Evolutionary conservation across 371 early-diverging fungal species (phyloP), one percentile per base, ranked within the genome.

Genomic region (Blyttiomyces sp.): DNA sequence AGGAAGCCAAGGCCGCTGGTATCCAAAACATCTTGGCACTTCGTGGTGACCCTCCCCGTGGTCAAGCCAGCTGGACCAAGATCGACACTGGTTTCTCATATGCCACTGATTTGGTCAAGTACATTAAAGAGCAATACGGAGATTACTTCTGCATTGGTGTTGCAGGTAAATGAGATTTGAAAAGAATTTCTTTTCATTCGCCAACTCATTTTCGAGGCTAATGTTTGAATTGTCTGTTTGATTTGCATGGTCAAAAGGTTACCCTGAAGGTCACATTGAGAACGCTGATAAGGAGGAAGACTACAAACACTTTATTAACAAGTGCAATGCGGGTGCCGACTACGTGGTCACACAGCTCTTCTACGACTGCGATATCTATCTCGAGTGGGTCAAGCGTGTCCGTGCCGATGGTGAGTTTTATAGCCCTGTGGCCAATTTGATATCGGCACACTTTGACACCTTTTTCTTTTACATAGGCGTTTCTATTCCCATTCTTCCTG

Each of bases 11-110:
- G 69, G 85, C 85, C 9, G 85, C 88, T 54, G 94, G 94, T 42
- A 90, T 93, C 72, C 92, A 91, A 72, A 95, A 95, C 74, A 93
- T 95, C 54, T 83, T 95, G 32, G 95, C 95, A 4, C 80, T 95
- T 36, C 88, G 95, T 54, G 95, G 95, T 30, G 95, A 95, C 70
- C 90, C 93, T 24, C 94, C 95, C 9, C 85, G 88, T 54, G 91
- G 91, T 43, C 86, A 88, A 56, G 88, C 70, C 31, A 82, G 81
- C 50, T 93, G 86, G 92, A 83, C 82, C 23, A 79, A 86, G 33
- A 74, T 78, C 43, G 91, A 90, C 39, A 80, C 75, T 54, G 94
- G 92, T 13, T 90, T 95, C 70, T 68, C 79, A 46, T 78, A 92
- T 68, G 92, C 93, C 9, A 61, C 76, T 4, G 94, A 95, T 68